Evolutionary conservation across 2,329 filamentous ascomycete genomes (phyloP).

Genomic region (Calonectria naviculata): DNA sequence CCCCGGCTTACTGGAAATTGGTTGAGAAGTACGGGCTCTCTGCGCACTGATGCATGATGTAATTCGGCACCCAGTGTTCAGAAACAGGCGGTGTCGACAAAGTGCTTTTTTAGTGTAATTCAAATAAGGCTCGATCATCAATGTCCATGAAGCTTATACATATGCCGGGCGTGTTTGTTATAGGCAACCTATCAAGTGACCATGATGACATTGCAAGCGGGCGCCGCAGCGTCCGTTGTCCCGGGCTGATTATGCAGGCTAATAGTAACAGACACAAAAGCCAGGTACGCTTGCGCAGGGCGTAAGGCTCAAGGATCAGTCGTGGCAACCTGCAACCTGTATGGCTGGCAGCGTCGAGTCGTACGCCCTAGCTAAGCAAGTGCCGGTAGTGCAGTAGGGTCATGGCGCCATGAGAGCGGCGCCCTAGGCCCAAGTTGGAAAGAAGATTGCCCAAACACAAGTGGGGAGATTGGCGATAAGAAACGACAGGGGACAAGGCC

Average conservation of each 20-base stretch:
- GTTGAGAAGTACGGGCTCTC: slow-evolving; percentile 26
- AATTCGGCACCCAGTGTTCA: neutral
- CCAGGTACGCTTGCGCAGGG: neutral
- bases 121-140: neutral
- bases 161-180: neutral
- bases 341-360: neutral
- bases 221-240: neutral
- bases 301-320: neutral
- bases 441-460: slow-evolving; percentile 36
- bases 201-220: neutral
- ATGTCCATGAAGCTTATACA: neutral
- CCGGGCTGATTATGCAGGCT: neutral
- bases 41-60: slow-evolving; percentile 6
- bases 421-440: slow-evolving; percentile 28
- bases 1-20: slow-evolving; percentile 31
- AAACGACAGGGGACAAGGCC: slow-evolving; percentile 1
- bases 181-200: neutral
- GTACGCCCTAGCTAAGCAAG: neutral
- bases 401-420: neutral
- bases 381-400: neutral
- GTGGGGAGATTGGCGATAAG: slow-evolving; percentile 17
- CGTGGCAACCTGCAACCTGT: neutral
- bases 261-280: neutral
- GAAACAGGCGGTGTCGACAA: neutral
- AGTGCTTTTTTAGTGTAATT: neutral